Base-by-base conservation (phyloP, 768 basidiomycete genomes). In the Cytidiella melzeri region DNA sequence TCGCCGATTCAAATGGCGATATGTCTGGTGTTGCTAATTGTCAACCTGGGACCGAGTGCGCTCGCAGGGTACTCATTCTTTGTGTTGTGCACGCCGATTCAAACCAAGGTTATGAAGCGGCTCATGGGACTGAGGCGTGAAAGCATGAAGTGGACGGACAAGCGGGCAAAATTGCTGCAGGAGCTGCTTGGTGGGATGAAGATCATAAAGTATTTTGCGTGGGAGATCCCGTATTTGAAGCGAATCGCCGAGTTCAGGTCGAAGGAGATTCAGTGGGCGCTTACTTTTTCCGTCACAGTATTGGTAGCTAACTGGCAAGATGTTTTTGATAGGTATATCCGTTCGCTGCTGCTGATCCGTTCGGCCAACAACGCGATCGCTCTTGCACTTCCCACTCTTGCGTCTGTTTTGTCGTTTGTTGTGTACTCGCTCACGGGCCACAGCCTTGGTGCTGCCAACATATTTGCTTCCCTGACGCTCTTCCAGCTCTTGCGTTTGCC, bases 191-290 rank as follows among this genome's bases (percentile, higher is more conserved):
- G 84, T 12, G 88, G 89, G 1, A 93, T 96, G 80, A 85, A 89
- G 55, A 78, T 95, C 53, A 87, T 96, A 74, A 96, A 96, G 65
- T 84, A 85, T 64, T 94, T 94, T 65, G 83, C 87, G 4, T 93
- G 90, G 90, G 90, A 92, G 59, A 58, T 66, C 1, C 89, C 93
- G 0, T 94, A 91, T 65, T 73, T 95, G 20, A 69, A 79, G 13
- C 80, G 84, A 40, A 76, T 96, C 23, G 74, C 76, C 25, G 77
- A 76, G 37, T 87, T 86, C 59, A 74, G 94, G 45, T 70, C 68
- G 43, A 75, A 76, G 43, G 93, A 95, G 65, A 80, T 92, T 67
- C 64, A 57, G 76, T 87, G 73, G 36, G 76, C 73, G 15, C 28
- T 18, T 11, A 13, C 11, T 26, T 24, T 45, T 5, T 21, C 25